A percentile compares a stretch with the other conserved stretches of the same genome.
Evolutionary conservation across 169 alveolate genomes (phyloP).

Genomic region (Plasmodium vinckei): DNA sequence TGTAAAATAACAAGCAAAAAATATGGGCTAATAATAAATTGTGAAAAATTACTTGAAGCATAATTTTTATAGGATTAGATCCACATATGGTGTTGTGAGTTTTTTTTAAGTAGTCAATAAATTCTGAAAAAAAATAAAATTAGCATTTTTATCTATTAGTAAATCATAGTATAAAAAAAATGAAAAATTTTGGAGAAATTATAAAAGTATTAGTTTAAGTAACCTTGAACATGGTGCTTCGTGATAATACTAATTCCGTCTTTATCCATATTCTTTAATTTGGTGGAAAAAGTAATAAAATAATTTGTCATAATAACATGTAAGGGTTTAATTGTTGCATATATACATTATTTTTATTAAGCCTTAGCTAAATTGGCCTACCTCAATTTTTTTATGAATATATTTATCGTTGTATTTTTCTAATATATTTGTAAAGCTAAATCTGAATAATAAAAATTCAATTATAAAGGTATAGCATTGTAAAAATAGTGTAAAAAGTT

Average conservation of each 20-base stretch:
- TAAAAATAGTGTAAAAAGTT: neutral
- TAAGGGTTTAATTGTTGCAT: no score
- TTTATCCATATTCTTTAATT: slow-evolving; percentile 58
- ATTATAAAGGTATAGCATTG: neutral
- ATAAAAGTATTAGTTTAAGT: neutral
- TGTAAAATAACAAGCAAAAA: neutral
- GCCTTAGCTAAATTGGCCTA: neutral
- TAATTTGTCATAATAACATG: neutral
- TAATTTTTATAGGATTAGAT: slow-evolving; percentile 92
- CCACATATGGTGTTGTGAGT: slow-evolving; percentile 97
- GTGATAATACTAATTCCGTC: slow-evolving; percentile 49
- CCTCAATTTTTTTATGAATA: slow-evolving; percentile 55
- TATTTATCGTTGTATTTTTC: slow-evolving; percentile 47
- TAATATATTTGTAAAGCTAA: slow-evolving; percentile 56
- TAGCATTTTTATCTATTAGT: neutral
- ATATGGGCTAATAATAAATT: neutral
- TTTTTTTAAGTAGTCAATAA: slow-evolving; percentile 86
- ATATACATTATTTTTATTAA: no score
- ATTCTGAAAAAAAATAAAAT: slow-evolving; percentile 76
- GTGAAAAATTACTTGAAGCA: slow-evolving; percentile 80
- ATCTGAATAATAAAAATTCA: neutral
- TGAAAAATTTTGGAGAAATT: no score
- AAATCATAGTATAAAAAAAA: no score
- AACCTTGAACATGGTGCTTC: slow-evolving; percentile 34
- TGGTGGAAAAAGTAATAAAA: neutral